phyloP scores from a whole-genome alignment of 2,329 filamentous ascomycete genomes.

The Sarocladiaceae sp. region DNA sequence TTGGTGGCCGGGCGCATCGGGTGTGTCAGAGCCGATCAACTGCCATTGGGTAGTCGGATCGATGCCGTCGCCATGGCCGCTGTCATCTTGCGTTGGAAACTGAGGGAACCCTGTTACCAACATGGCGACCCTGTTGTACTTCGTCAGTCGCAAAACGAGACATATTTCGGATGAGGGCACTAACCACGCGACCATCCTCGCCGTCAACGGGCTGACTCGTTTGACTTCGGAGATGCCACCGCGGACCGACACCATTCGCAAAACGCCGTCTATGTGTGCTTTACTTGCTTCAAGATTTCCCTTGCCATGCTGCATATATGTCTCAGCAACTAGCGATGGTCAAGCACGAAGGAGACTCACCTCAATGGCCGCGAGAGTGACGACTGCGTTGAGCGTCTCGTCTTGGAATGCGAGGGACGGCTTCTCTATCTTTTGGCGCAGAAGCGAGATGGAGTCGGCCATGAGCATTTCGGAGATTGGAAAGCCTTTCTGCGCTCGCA shows the following conservation, averaged over 20 bases:
- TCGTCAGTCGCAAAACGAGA: background rate
- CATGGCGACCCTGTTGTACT: slow-evolving; percentile 45
- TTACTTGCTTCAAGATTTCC: slow-evolving; percentile 36
- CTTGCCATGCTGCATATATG: slow-evolving; percentile 39
- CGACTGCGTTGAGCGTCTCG: slow-evolving; percentile 47
- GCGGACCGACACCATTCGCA: slow-evolving; percentile 39
- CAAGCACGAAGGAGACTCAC: slow-evolving; percentile 24
- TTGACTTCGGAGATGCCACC: slow-evolving; percentile 43
- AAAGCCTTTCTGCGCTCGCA: slow-evolving; percentile 45
- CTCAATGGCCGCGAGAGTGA: slow-evolving; percentile 52
- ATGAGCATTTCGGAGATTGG: slow-evolving; percentile 48
- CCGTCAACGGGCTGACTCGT: slow-evolving; percentile 44
- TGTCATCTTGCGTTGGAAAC: slow-evolving; percentile 45
- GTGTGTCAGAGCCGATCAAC: slow-evolving; percentile 16
- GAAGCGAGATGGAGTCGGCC: slow-evolving; percentile 47
- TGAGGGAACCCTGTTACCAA: slow-evolving; percentile 46
- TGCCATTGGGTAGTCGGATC: slow-evolving; percentile 43
- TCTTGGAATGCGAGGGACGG: slow-evolving; percentile 35
- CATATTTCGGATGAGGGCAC: slow-evolving; percentile 13
- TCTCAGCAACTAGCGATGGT: background rate
- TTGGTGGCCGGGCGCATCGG: slow-evolving; percentile 7
- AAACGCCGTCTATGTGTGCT: slow-evolving; percentile 45
- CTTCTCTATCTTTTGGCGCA: slow-evolving; percentile 40
- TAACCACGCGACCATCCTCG: slow-evolving; percentile 49
- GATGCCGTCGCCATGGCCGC: slow-evolving; percentile 41